Percentiles rank a stretch among this genome's conserved stretches.
Conservation (phyloP, 179 eudicot species). For the Beta corolliflora region DNA sequence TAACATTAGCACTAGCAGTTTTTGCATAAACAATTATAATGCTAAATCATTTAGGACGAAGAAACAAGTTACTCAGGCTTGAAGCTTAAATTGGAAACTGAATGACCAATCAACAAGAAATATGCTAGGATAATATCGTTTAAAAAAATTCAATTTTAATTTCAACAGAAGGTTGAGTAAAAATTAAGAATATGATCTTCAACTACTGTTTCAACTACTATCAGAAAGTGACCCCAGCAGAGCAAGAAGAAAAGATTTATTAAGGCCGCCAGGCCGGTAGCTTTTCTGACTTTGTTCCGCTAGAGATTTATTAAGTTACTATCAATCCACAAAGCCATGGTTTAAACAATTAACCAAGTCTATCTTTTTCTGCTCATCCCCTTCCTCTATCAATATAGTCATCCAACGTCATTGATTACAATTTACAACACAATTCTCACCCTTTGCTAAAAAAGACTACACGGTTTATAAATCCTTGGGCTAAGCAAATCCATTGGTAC, state of each 20-base stretch:
- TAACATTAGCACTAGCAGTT: neutral
- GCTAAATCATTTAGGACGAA: neutral
- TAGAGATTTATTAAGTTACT: constrained; percentile 10
- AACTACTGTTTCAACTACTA: neutral
- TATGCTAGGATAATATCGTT: neutral
- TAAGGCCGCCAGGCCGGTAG: constrained; percentile 4
- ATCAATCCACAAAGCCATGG: constrained; percentile 12
- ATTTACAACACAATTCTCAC: neutral
- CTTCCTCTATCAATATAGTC: neutral
- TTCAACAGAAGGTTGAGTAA: neutral
- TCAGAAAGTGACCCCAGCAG: neutral
- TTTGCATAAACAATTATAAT: neutral
- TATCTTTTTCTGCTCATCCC: neutral
- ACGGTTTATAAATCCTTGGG: neutral
- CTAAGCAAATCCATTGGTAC: neutral
- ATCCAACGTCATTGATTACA: neutral
- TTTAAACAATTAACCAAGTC: constrained; percentile 1
- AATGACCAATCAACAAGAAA: neutral
- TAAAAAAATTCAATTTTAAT: neutral
- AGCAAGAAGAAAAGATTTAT: constrained; percentile 1
- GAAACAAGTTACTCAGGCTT: neutral
- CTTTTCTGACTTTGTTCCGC: constrained; percentile 3
- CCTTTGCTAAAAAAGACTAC: neutral
- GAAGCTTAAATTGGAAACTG: neutral
- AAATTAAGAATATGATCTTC: neutral